Conservation (phyloP, 148 eudicot genomes). For the Silene conica region DNA sequence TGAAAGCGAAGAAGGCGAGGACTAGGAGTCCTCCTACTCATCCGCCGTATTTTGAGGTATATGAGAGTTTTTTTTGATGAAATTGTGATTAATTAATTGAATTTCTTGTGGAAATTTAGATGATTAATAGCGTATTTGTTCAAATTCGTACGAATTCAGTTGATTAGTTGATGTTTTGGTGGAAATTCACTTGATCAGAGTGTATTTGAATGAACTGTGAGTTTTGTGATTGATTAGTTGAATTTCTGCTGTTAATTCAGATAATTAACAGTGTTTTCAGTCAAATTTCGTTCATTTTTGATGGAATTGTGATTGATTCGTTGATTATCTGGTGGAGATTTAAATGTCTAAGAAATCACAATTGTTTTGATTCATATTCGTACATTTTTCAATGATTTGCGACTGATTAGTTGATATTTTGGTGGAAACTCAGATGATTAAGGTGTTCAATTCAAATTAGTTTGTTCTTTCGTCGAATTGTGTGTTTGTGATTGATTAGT, state of each 20-base stretch:
- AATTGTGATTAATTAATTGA: slow-evolving; percentile 13
- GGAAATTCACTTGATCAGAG: background rate
- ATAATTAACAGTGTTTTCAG: slow-evolving; percentile 22
- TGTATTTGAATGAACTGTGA: background rate
- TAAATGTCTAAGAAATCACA: background rate
- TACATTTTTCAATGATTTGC: too few relatives aligned
- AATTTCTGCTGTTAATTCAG: slow-evolving; percentile 16
- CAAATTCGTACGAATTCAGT: background rate
- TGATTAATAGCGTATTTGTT: too few relatives aligned
- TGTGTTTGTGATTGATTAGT: too few relatives aligned
- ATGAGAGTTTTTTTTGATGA: background rate
- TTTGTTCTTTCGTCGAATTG: too few relatives aligned
- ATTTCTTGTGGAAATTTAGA: too few relatives aligned
- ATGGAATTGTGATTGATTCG: background rate
- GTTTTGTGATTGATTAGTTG: background rate
- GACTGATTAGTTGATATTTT: background rate
- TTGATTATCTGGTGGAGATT: background rate
- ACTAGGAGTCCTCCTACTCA: slow-evolving; percentile 32
- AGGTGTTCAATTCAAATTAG: background rate
- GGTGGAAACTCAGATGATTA: background rate
- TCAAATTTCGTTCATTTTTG: background rate
- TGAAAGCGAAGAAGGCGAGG: slow-evolving; percentile 19
- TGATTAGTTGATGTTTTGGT: background rate
- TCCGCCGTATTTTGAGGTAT: slow-evolving; percentile 54
- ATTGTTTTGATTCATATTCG: too few relatives aligned